Conservation (phyloP, 371 early-diverging fungal species). For the Mortierella sp. region DNA sequence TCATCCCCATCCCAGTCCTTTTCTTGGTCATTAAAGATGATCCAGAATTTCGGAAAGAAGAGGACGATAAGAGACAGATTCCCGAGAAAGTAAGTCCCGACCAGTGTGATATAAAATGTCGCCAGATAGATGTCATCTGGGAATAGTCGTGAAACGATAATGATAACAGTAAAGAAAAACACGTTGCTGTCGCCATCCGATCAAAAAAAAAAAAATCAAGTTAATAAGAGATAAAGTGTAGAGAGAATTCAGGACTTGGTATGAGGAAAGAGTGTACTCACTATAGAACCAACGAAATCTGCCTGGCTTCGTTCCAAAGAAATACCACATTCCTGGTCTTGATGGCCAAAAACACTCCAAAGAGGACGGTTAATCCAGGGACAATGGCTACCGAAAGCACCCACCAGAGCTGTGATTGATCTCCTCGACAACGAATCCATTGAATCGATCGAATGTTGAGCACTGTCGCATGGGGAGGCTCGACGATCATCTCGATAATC, state of each 20-base stretch:
- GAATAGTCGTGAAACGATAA: constrained; percentile 9
- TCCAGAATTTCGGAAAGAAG: constrained; percentile 10
- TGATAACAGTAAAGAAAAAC: constrained; percentile 14
- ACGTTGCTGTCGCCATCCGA: constrained; percentile 9
- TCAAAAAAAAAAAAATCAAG: not conserved
- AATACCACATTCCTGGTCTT: constrained; percentile 20
- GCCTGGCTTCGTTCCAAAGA: constrained; percentile 20
- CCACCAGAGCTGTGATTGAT: not conserved
- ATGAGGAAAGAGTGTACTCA: constrained; percentile 2
- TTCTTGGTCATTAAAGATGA: not conserved
- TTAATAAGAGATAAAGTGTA: not conserved
- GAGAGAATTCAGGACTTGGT: no score
- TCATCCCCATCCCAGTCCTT: not conserved
- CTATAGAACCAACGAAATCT: constrained; percentile 23
- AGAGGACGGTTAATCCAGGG: not conserved
- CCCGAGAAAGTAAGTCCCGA: constrained; percentile 5
- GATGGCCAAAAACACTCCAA: constrained; percentile 25
- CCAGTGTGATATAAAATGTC: constrained; percentile 16
- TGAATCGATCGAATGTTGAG: constrained; percentile 21
- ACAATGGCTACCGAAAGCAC: not conserved
- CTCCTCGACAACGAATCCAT: constrained; percentile 22
- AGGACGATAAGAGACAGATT: constrained; percentile 3
- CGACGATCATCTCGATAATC: constrained; percentile 16
- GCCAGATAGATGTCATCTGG: constrained; percentile 15
- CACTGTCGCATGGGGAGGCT: not conserved